A percentile compares a stretch with the other conserved stretches of the same genome.
Conservation (phyloP, 2,329 filamentous ascomycete species). For the Pyrenophora tritici-repentis region DNA sequence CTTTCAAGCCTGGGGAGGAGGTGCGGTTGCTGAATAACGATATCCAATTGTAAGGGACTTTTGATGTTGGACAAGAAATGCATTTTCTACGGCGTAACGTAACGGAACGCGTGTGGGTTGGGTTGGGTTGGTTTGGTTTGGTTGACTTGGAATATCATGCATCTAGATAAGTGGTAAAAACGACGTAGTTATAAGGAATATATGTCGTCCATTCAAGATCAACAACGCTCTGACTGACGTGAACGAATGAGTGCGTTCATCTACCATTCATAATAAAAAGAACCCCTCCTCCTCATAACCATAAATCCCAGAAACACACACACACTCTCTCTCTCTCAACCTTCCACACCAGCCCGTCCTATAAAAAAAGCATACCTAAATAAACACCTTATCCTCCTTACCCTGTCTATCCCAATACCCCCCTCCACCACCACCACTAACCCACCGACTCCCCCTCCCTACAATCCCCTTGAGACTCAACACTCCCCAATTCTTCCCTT, state of each 20-base stretch:
- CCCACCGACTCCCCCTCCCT: conserved; percentile 17
- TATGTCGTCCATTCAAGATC: not conserved
- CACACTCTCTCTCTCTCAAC: too few relatives aligned
- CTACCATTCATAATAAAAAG: too few relatives aligned
- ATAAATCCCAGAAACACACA: too few relatives aligned
- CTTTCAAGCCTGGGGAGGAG: conserved; percentile 97
- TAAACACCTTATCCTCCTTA: conserved; percentile 28
- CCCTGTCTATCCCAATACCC: conserved; percentile 20
- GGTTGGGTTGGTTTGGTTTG: not conserved
- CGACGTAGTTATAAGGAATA: not conserved
- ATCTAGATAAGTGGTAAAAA: too few relatives aligned
- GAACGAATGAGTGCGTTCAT: too few relatives aligned
- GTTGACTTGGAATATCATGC: not conserved
- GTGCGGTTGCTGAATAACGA: conserved; percentile 85
- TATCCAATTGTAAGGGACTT: conserved; percentile 68
- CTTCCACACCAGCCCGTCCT: too few relatives aligned
- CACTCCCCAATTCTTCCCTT: conserved; percentile 27
- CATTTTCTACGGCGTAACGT: not conserved
- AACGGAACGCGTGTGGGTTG: not conserved
- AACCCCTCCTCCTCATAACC: too few relatives aligned
- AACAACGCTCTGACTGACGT: too few relatives aligned
- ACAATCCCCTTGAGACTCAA: conserved; percentile 29
- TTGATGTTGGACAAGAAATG: not conserved
- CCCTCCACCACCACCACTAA: conserved; percentile 13
- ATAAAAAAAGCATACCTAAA: conserved; percentile 13